Base-by-base conservation (phyloP, 495 filamentous ascomycete genomes). In the Podospora bellae-mahoneyi region DNA sequence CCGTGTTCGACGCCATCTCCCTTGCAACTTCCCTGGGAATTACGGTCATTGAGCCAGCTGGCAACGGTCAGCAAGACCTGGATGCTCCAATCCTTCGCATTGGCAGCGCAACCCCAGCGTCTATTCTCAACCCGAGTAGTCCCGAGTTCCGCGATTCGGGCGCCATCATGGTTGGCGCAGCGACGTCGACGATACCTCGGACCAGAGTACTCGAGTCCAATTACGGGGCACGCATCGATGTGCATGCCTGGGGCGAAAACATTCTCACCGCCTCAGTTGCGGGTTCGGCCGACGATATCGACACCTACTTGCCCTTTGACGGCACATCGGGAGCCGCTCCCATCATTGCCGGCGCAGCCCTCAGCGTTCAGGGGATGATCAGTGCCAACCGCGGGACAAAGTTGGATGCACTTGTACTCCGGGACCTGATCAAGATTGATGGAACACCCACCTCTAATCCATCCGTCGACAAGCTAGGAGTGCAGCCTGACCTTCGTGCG, bases 181-280 rank as follows among this genome's bases (percentile, higher is more conserved):
- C 56, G 16, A 44, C 57, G 1, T 53, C 65, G 16, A 5, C 26
- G 2, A 2, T 66, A 2, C 69, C 66, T 4, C 62, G 53, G 10
- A 26, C 34, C 10, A 59, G 61, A 30, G n/a, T 60, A 44, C n/a
- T 7, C 6, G 64, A 32, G 23, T 68, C 66, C 5, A 68, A 71
- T 23, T 63, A 63, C n/a, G 69, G 66, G 3, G 55, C 15, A 19
- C 6, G 69, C 15, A 60, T 68, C 9, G 65, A 71, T 55, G 65
- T 58, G 9, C 58, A 71, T 53, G 13, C 62, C n/a, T 71, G 69
- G 69, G 69, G 65, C 13, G 65, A 71, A 62, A 62, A 58, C 13
- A 62, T 71, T 10, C 18, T 27, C n/a, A 71, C 69, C 13, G 5
- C 65, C 18, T 48, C n/a, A 20, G 48, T 57, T n/a, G 19, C n/a